Evolutionary conservation across 1,284 basidiomycete species (phyloP).

Genomic region (Schizopora paradoxa): DNA sequence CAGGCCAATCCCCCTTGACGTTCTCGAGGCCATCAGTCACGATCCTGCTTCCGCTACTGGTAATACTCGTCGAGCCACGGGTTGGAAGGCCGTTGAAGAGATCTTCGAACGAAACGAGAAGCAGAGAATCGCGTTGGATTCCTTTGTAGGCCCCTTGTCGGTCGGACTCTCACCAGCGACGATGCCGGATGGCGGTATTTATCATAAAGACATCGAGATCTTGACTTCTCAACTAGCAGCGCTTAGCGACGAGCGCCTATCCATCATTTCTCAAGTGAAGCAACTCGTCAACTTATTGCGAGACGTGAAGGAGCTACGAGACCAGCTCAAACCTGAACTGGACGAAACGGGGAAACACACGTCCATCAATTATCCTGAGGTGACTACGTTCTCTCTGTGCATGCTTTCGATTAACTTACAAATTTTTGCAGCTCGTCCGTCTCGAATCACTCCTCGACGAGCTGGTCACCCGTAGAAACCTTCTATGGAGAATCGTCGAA

Average conservation of each 20-base stretch:
- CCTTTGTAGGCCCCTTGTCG: slow-evolving; percentile 30
- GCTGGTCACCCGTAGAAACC: slow-evolving; percentile 13
- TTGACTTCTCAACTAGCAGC: slow-evolving; percentile 42
- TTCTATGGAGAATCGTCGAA: slow-evolving; percentile 44
- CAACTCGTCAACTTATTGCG: slow-evolving; percentile 43
- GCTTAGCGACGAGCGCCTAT: slow-evolving; percentile 34
- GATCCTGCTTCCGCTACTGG: slow-evolving; percentile 70
- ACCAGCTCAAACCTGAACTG: slow-evolving; percentile 54
- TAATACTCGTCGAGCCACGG: slow-evolving; percentile 46
- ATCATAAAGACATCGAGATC: slow-evolving; percentile 48
- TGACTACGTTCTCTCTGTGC: slow-evolving; percentile 26
- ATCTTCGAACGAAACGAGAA: slow-evolving; percentile 54
- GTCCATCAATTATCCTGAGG: slow-evolving; percentile 72
- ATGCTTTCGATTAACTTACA: slow-evolving; percentile 6
- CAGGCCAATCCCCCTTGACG: slow-evolving; percentile 49
- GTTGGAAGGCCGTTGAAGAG: slow-evolving; percentile 70
- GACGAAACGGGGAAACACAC: slow-evolving; percentile 62
- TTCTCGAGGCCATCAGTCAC: slow-evolving; percentile 66
- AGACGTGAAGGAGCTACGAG: slow-evolving; percentile 50
- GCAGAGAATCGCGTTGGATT: slow-evolving; percentile 51
- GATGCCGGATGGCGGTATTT: slow-evolving; percentile 34
- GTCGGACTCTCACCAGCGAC: slow-evolving; percentile 15
- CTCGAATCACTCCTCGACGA: slow-evolving; percentile 15
- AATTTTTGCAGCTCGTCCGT: neutral
- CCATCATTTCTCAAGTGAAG: slow-evolving; percentile 37